A percentile compares a stretch with the other conserved stretches of the same genome.
Conservation (phyloP, 2,329 filamentous ascomycete species). For the Pseudopithomyces chartarum region DNA sequence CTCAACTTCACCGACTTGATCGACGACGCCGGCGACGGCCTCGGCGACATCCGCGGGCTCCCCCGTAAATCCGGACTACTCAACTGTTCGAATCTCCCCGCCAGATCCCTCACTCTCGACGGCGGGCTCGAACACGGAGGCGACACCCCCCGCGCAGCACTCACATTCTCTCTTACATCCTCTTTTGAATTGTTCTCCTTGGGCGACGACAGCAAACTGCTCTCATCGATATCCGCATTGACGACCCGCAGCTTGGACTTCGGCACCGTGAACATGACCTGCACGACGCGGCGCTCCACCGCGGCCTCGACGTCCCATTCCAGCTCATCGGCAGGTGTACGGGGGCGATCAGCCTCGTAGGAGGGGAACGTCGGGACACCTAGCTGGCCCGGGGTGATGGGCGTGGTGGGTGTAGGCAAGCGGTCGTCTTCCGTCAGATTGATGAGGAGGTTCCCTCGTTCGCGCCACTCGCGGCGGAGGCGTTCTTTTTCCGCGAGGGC, state of each 20-base stretch:
- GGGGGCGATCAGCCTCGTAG: slow-evolving; percentile 22
- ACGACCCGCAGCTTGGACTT: slow-evolving; percentile 87
- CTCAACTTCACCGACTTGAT: slow-evolving; percentile 36
- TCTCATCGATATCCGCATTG: slow-evolving; percentile 57
- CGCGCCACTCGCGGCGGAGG: slow-evolving; percentile 34
- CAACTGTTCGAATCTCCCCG: slow-evolving; percentile 37
- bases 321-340: slow-evolving; percentile 45
- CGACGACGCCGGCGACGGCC: slow-evolving; percentile 25
- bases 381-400: slow-evolving; percentile 29
- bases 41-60: slow-evolving; percentile 17
- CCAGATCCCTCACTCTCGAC: slow-evolving; percentile 35
- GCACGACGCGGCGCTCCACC: slow-evolving; percentile 53
- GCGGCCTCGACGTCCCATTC: slow-evolving; percentile 59
- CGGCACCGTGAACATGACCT: slow-evolving; percentile 87
- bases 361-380: slow-evolving; percentile 15
- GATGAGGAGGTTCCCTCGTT: slow-evolving; percentile 36
- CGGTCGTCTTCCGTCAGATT: slow-evolving; percentile 32
- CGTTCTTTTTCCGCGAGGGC: slow-evolving; percentile 38
- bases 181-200: slow-evolving; percentile 23
- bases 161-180: slow-evolving; percentile 10
- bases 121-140: slow-evolving; percentile 14
- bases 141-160: not conserved
- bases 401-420: slow-evolving; percentile 33
- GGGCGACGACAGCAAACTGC: slow-evolving; percentile 32
- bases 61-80: slow-evolving; percentile 7